Base-by-base conservation (phyloP, 2,329 filamentous ascomycete species). In the Alternaria longipes region DNA sequence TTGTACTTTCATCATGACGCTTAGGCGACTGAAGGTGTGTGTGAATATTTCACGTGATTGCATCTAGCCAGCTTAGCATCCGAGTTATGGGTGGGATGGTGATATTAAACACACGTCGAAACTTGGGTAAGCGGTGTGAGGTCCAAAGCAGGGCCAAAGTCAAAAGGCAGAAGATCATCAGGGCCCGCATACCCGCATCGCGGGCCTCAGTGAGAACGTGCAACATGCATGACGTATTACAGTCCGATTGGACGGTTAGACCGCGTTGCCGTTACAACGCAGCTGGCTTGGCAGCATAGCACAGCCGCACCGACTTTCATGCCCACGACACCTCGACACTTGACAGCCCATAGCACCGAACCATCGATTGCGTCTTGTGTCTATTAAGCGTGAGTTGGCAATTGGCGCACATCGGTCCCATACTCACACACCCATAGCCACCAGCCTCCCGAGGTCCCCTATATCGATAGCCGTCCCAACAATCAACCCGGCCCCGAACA, bases 321-420 rank as follows among this genome's bases (percentile, higher is more conserved):
- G 41, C 59, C 56, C 53, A 53, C 50, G 38, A 62, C 62, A 54
- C 46, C 47, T 51, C 55, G 47, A 64, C 59, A 45, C 42, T 56
- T 46, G 53, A 46, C 45, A 56, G 54, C 26, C 52, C 52, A 8
- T 38, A 45, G 18, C 28, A 32, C 6, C 24, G 30, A 49, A 30
- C 26, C 38, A 26, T 16, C 44, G 3, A 49, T 14, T 44, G 20
- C 45, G n/a, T 30, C 36, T 22, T 14, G 30, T 46, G 22, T 26
- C 38, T 34, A 20, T 45, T 28, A 46, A 42, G 34, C 52, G 47
- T 38, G 28, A 28, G 30, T 40, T 36, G 34, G 24, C 20, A 47
- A 56, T 36, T 44, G 52, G 24, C 26, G 20, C 11, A n/a, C 30
- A 14, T 24, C 28, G 20, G 26, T 18, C 57, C 28, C 20, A 28